Percentiles rank a stretch among this genome's conserved stretches.
Evolutionary conservation across 2,329 filamentous ascomycete species (phyloP).

Genomic region (Penicillium brevicompactum): DNA sequence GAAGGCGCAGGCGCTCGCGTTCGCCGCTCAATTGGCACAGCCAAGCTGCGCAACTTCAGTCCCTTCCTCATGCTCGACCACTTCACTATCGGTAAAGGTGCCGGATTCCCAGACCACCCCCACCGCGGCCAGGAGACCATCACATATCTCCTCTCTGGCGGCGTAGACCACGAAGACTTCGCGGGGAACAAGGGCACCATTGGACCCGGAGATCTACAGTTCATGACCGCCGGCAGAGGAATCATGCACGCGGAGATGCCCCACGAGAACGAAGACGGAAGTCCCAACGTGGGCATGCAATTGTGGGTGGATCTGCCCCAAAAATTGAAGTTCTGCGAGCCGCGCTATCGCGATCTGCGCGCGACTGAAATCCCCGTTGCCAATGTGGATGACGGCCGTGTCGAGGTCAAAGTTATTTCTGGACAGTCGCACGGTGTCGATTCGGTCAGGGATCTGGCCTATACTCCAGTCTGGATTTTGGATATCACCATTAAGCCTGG

Average conservation of each 20-base stretch:
- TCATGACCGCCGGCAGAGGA: constrained; percentile 92
- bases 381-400: constrained; percentile 70
- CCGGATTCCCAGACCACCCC: constrained; percentile 87
- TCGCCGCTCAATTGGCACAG: constrained; percentile 82
- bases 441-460: constrained; percentile 84
- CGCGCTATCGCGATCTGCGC: constrained; percentile 83
- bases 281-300: constrained; percentile 82
- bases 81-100: constrained; percentile 76
- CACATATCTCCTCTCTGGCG: constrained; percentile 84
- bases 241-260: constrained; percentile 98
- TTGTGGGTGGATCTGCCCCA: constrained; percentile 91
- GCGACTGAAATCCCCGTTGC: constrained; percentile 77
- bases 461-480: constrained; percentile 95
- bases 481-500: constrained; percentile 81
- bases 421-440: constrained; percentile 83
- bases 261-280: constrained; percentile 72
- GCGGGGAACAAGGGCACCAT: constrained; percentile 84
- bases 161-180: constrained; percentile 90
- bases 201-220: constrained; percentile 85
- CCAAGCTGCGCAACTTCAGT: constrained; percentile 79
- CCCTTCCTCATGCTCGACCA: constrained; percentile 97
- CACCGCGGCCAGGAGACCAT: constrained; percentile 85
- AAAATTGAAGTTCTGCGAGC: constrained; percentile 82
- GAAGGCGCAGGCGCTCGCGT: constrained; percentile 89
- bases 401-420: constrained; percentile 86